A percentile compares a stretch with the other conserved stretches of the same genome.
Conservation (phyloP, 2,329 filamentous ascomycete genomes). For the Cordyceps cicadae region DNA sequence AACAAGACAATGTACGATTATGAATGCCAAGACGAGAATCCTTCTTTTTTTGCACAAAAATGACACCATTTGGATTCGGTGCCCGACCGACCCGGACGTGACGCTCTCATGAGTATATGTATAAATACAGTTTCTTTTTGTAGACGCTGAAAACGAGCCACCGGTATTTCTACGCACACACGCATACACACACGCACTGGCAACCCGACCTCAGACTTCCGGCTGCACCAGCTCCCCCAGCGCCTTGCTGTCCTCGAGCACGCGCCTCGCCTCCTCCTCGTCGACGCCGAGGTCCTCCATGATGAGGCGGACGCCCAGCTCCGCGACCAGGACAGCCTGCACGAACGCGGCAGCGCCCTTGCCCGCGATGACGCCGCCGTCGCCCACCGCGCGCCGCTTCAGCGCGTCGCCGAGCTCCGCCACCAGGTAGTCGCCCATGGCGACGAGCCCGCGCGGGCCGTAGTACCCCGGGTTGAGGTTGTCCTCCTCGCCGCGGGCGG, state of each 20-base stretch:
- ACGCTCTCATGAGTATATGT: neutral
- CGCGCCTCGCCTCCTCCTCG: slow-evolving; percentile 28
- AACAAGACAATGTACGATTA: slow-evolving; percentile 1
- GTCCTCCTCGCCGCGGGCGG: slow-evolving; percentile 49
- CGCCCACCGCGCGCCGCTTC: slow-evolving; percentile 52
- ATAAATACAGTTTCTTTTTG: neutral
- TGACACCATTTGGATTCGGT: too few relatives aligned
- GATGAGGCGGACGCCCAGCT: slow-evolving; percentile 49
- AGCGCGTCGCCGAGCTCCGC: slow-evolving; percentile 50
- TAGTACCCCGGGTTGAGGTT: slow-evolving; percentile 73
- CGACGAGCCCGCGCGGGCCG: slow-evolving; percentile 61
- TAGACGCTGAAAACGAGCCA: neutral
- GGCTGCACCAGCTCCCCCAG: slow-evolving; percentile 54
- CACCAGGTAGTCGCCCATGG: slow-evolving; percentile 65
- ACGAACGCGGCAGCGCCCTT: slow-evolving; percentile 62
- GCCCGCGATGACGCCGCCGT: slow-evolving; percentile 55
- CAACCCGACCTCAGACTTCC: slow-evolving; percentile 12
- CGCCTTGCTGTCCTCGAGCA: slow-evolving; percentile 34
- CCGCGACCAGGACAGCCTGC: slow-evolving; percentile 69
- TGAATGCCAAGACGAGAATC: slow-evolving; percentile 15
- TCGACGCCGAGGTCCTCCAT: slow-evolving; percentile 46
- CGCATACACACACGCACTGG: neutral
- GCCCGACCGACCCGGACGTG: neutral
- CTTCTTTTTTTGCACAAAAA: too few relatives aligned
- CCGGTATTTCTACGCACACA: too few relatives aligned